A percentile compares a stretch with the other conserved stretches of the same genome.
Conservation (phyloP, 2,329 filamentous ascomycete species). For the Cladosporium sp. region DNA sequence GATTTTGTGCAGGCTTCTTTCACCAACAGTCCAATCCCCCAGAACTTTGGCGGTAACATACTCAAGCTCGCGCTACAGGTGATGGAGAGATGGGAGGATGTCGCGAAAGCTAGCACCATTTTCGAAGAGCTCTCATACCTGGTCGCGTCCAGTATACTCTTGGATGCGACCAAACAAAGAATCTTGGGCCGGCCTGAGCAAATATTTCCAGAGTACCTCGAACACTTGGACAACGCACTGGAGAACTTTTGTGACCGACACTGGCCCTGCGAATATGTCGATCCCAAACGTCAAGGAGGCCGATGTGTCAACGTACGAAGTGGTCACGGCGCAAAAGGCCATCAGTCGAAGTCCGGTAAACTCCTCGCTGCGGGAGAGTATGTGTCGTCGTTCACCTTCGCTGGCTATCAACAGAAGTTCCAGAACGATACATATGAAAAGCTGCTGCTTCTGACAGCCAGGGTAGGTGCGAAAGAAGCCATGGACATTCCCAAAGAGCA, state of each 20-base stretch:
- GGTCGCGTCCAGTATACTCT: constrained; percentile 50
- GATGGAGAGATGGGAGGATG: constrained; percentile 28
- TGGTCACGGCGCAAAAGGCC: constrained; percentile 30
- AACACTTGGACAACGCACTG: constrained; percentile 39
- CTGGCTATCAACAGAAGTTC: constrained; percentile 31
- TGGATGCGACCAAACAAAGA: constrained; percentile 40
- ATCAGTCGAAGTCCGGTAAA: constrained; percentile 41
- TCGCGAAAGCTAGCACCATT: constrained; percentile 31
- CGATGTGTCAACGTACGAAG: constrained; percentile 43
- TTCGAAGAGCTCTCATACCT: constrained; percentile 44
- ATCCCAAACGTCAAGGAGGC: constrained; percentile 17
- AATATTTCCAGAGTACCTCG: constrained; percentile 37
- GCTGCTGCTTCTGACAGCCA: neutral
- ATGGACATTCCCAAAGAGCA: constrained; percentile 16
- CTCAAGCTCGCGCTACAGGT: constrained; percentile 44
- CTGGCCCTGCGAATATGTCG: constrained; percentile 43
- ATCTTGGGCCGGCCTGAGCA: constrained; percentile 25
- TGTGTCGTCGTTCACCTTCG: constrained; percentile 33
- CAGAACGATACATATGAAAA: constrained; percentile 28
- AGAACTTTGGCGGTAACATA: constrained; percentile 48
- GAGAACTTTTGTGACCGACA: constrained; percentile 43
- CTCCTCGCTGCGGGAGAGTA: constrained; percentile 41
- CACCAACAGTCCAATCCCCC: constrained; percentile 44
- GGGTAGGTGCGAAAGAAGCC: constrained; percentile 4
- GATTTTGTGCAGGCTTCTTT: constrained; percentile 49